Evolutionary conservation across 306 rosid species (phyloP).

Genomic region (Cucurbita pepo): DNA sequence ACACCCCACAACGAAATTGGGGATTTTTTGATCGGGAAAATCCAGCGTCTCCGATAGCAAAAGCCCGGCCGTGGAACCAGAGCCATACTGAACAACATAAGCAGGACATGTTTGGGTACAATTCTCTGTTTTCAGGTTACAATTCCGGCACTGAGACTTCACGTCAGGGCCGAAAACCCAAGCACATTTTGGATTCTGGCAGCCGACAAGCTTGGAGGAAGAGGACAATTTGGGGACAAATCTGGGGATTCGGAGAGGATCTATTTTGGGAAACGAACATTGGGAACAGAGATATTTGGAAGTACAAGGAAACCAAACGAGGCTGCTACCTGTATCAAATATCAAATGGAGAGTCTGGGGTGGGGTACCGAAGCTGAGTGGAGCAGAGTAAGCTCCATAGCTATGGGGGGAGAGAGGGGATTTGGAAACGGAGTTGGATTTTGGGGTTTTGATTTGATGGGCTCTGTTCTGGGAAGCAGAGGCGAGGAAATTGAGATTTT

Average conservation of each 20-base stretch:
- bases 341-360: conserved; percentile 43
- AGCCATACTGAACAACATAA: conserved; percentile 52
- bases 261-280: conserved; percentile 48
- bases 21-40: conserved; percentile 21
- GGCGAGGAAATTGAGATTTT: conserved; percentile 29
- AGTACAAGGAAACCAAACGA: conserved; percentile 84
- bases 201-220: conserved; percentile 42
- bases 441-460: conserved; percentile 43
- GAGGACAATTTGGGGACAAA: conserved; percentile 59
- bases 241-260: conserved; percentile 24
- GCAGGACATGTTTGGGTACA: conserved; percentile 46
- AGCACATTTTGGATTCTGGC: conserved; percentile 55
- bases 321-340: conserved; percentile 79
- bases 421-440: conserved; percentile 1
- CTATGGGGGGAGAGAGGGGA: conserved; percentile 28
- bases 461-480: conserved; percentile 53
- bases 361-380: conserved; percentile 65
- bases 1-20: conserved; percentile 56
- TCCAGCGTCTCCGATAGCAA: conserved; percentile 45
- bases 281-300: conserved; percentile 51
- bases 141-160: conserved; percentile 30
- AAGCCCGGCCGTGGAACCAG: conserved; percentile 52
- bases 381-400: conserved; percentile 70
- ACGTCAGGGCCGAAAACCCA: conserved; percentile 34
- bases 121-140: conserved; percentile 15